Conservation (phyloP, 73 alveolate species). For the Breviolum minutum region DNA sequence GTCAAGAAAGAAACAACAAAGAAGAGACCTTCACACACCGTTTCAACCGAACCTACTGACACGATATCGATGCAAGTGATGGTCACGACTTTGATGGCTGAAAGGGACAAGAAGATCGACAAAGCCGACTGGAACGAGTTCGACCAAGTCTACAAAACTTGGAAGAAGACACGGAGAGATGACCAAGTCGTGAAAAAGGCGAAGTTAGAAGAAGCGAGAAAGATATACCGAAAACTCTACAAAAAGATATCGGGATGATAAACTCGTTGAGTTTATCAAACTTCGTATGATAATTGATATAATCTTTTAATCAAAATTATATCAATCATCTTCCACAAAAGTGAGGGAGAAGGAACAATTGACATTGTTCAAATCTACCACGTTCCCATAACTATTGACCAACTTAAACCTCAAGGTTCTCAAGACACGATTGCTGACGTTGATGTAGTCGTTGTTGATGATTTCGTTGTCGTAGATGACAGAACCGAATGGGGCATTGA, state of each 20-base stretch:
- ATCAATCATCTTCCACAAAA: conserved; percentile 12
- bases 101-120: neutral
- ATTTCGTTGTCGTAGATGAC: conserved; percentile 56
- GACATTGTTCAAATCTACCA: conserved; percentile 30
- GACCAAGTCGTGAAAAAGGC: neutral
- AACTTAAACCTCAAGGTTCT: conserved; percentile 12
- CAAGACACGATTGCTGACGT: neutral
- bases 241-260: neutral
- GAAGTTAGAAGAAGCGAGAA: neutral
- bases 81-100: neutral
- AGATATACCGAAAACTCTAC: neutral
- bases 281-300: too few species aligned
- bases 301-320: too few species aligned
- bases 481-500: conserved; percentile 46
- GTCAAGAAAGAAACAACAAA: neutral
- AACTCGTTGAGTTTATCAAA: too few species aligned
- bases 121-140: neutral
- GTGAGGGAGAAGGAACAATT: conserved; percentile 30
- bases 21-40: neutral
- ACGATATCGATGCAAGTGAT: neutral
- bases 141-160: neutral
- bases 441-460: neutral
- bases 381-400: conserved; percentile 40
- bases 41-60: neutral
- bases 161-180: neutral